phyloP scores from a whole-genome alignment of 2,329 filamentous ascomycete species.

The Aspergillus floridensis region DNA sequence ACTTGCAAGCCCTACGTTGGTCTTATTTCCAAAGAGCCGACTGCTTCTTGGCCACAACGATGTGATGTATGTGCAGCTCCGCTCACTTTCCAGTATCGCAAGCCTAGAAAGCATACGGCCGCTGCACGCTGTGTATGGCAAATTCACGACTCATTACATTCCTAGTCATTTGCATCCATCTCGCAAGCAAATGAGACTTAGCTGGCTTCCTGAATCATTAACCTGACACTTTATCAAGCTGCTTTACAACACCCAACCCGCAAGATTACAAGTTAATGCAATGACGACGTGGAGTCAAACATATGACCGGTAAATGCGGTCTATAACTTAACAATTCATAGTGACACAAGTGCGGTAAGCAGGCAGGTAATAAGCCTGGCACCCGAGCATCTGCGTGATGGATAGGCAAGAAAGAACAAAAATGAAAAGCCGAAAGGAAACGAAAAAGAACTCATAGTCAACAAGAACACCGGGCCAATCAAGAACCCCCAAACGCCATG shows the following conservation, averaged over 20 bases:
- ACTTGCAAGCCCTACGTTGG: background rate
- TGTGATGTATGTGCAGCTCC: too few species aligned
- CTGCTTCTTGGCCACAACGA: background rate
- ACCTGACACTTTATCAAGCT: background rate
- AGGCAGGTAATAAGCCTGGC: conserved; percentile 17
- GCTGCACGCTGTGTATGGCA: background rate
- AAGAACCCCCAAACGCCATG: background rate
- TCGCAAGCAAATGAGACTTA: background rate
- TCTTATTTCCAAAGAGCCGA: background rate
- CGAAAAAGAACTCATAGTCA: background rate
- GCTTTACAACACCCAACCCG: background rate
- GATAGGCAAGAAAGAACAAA: conserved; percentile 5
- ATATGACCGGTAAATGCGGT: background rate
- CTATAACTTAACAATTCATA: background rate
- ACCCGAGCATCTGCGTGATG: conserved; percentile 21
- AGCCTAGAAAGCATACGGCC: too few species aligned
- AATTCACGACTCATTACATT: background rate
- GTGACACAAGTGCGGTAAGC: background rate
- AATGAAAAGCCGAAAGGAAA: conserved; percentile 1
- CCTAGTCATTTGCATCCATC: background rate
- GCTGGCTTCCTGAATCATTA: background rate
- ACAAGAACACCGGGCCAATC: conserved; percentile 1
- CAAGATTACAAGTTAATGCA: background rate
- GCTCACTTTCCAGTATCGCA: too few species aligned
- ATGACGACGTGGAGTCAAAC: background rate